Conservation (phyloP, 495 filamentous ascomycete species). For the Saxophila tyrrhenica region DNA sequence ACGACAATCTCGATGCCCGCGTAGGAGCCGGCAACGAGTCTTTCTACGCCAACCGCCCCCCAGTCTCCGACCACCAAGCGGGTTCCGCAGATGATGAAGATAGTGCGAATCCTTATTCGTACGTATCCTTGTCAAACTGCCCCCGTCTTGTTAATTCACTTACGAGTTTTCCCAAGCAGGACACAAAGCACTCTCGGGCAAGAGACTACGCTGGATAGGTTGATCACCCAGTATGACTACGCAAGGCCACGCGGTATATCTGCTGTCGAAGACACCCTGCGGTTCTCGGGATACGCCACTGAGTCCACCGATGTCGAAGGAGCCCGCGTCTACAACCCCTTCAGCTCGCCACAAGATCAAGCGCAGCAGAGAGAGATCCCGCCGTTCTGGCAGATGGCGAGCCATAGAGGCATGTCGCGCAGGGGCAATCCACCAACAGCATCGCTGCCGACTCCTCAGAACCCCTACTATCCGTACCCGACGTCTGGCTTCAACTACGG, state of each 20-base stretch:
- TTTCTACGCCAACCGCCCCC: not conserved
- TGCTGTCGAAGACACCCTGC: not conserved
- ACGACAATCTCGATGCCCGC: not conserved
- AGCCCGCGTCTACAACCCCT: not conserved
- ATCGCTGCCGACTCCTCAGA: not conserved
- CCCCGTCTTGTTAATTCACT: conserved; percentile 15
- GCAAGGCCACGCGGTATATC: not conserved
- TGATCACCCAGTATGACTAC: conserved; percentile 11
- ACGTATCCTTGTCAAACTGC: conserved; percentile 9
- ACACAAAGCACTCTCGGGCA: not conserved
- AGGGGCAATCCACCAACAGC: not conserved
- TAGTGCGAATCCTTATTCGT: conserved; percentile 11
- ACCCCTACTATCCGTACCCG: not conserved
- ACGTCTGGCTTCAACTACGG: not conserved
- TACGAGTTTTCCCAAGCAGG: conserved; percentile 16
- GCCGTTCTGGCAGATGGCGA: not conserved
- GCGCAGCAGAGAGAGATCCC: not conserved
- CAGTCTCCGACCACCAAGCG: not conserved
- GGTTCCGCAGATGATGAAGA: conserved; percentile 2
- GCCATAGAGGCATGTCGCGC: not conserved
- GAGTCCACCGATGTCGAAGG: not conserved
- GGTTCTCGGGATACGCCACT: not conserved
- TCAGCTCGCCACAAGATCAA: not conserved
- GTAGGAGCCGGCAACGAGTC: not conserved
- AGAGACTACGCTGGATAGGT: conserved; percentile 11